Percentiles rank a stretch among this genome's conserved stretches.
These are phyloP conservation scores for Ophiostoma australiae DNA, from an alignment of 2,329 filamentous ascomycete genomes.

Conservation along the genomic window DNA sequence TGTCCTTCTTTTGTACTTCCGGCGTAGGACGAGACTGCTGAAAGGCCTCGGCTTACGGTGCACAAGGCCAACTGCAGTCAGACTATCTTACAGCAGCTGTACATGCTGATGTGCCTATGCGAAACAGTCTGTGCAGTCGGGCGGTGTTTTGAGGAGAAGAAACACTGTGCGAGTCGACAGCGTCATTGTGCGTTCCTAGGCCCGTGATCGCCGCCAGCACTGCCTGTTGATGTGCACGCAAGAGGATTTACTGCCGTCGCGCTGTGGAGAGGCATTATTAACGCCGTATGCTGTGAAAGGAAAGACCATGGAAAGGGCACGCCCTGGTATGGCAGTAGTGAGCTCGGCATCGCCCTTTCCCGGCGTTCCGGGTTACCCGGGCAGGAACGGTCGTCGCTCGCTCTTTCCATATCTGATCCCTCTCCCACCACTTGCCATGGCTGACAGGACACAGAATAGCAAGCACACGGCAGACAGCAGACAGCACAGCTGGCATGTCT, in stretches of 20 bases:
- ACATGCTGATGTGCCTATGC: background rate
- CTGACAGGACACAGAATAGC: background rate
- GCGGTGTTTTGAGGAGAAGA: background rate
- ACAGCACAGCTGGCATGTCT: background rate
- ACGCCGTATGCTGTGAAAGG: background rate
- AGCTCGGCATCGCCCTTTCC: background rate
- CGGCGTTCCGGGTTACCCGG: background rate
- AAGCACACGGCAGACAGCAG: background rate
- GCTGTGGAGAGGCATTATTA: background rate
- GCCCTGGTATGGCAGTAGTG: background rate
- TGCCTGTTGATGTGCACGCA: background rate
- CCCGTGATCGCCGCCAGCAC: background rate
- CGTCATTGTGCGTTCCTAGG: background rate
- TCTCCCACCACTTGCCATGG: background rate
- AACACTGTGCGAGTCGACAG: background rate
- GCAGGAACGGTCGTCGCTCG: background rate
- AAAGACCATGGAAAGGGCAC: background rate
- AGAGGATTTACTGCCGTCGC: background rate
- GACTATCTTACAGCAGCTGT: background rate
- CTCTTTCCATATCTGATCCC: background rate
- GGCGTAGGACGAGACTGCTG: background rate
- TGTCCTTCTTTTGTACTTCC: background rate
- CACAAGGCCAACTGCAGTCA: background rate
- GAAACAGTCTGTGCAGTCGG: too few species aligned
- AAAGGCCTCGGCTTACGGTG: background rate